Conservation (phyloP, 768 basidiomycete species). For the Saitozyma podzolica region DNA sequence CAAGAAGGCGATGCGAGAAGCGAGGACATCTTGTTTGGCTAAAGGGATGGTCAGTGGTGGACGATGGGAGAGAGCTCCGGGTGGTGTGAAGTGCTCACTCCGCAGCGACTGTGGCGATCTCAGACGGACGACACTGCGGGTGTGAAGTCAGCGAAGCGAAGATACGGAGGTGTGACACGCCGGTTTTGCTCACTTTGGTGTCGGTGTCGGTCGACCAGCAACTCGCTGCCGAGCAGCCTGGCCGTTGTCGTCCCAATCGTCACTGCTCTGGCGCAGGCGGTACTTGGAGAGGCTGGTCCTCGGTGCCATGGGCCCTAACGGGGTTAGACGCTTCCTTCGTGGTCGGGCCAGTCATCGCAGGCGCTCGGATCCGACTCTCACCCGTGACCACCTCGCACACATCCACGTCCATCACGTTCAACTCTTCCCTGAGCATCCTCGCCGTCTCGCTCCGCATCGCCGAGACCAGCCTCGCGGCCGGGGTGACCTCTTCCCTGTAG, state of each 20-base stretch:
- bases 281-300: too few relatives aligned
- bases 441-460: slow-evolving; percentile 22
- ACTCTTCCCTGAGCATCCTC: slow-evolving; percentile 21
- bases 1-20: slow-evolving; percentile 16
- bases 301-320: too few relatives aligned
- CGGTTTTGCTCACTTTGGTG: too few relatives aligned
- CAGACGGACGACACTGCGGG: background rate
- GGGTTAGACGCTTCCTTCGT: too few relatives aligned
- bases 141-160: background rate
- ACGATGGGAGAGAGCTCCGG: background rate
- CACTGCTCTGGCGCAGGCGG: too few relatives aligned
- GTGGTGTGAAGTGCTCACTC: background rate
- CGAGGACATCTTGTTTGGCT: slow-evolving; percentile 2
- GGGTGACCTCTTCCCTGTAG: background rate
- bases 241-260: too few relatives aligned
- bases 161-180: too few relatives aligned
- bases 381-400: slow-evolving; percentile 43
- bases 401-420: slow-evolving; percentile 24
- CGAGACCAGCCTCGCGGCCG: slow-evolving; percentile 20
- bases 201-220: too few relatives aligned
- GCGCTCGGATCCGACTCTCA: slow-evolving; percentile 11
- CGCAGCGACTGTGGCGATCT: background rate
- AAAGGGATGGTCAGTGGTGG: too few relatives aligned
- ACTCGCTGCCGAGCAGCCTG: too few relatives aligned
- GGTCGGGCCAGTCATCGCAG: too few relatives aligned